Base-by-base conservation (phyloP, 495 filamentous ascomycete genomes). In the Haplographium delicatum region DNA sequence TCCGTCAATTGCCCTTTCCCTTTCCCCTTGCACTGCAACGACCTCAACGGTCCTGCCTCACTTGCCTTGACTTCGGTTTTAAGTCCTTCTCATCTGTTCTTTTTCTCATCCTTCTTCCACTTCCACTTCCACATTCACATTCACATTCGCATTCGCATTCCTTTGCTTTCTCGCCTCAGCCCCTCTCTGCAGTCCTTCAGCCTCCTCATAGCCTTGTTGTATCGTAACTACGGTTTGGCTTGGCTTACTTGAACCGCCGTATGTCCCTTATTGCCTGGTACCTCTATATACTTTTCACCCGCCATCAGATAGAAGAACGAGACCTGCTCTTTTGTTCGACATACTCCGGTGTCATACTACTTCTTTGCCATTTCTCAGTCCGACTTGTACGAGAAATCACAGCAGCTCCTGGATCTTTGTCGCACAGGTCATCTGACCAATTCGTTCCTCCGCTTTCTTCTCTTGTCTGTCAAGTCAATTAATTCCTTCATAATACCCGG, bases 41-140 rank as follows among this genome's bases (percentile, higher is more conserved):
- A n/a, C n/a, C n/a, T n/a, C n/a, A n/a, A n/a, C n/a, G n/a, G n/a
- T n/a, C n/a, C n/a, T n/a, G n/a, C n/a, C n/a, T n/a, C n/a, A n/a
- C n/a, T n/a, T n/a, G n/a, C n/a, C n/a, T n/a, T n/a, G n/a, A n/a
- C n/a, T n/a, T n/a, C n/a, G n/a, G n/a, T n/a, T n/a, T n/a, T n/a
- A n/a, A n/a, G n/a, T n/a, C n/a, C n/a, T n/a, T n/a, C 45, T 28
- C 33, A 39, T 27, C 30, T 44, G 38, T n/a, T n/a, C n/a, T 53
- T 41, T 54, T 34, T 57, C 50, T 47, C 20, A n/a, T 53, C 30
- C 40, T 18, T 47, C 28, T 47, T 30, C 22, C 47, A 39, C 16
- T 39, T 38, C 23, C 20, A 13, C 28, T 6, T 19, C 30, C 30
- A 27, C 18, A 20, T 35, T 44, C 25, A 3, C 30, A 51, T 30